Evolutionary conservation across 257 asterid genomes (phyloP), one percentile per base, ranked within the genome.

Genomic region (Forsythia suspensa): DNA sequence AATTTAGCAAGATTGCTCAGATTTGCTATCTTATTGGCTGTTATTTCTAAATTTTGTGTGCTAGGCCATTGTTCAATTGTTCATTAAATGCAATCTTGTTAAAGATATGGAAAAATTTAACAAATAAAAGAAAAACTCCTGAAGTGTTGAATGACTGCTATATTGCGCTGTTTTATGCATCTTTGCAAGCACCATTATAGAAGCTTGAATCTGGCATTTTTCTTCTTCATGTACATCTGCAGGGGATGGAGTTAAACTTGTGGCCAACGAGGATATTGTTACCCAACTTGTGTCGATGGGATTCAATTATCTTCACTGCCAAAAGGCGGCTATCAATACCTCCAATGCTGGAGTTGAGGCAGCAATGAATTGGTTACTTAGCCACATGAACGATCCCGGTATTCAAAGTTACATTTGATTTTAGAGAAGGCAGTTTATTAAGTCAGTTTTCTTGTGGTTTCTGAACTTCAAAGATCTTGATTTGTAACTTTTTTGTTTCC

Each of bases 381-480:
- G 82, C 87, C 97, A 95, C 87, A 88, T 91, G 98, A 83, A 79
- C 75, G 99, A 95, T 84, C 89, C 97, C 69, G 98, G 98, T 93
- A 89, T 69, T 77, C 76, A 61, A 67, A 38, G 3, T 82, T 66
- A 72, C 37, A 44, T 59, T 76, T 82, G 70, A 72, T 34, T 72
- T 76, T 74, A 79, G 57, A 42, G 59, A 74, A 57, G 39, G 46
- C 74, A 65, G 80, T 70, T 78, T 24, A 52, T 55, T 36, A 39
- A 76, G 59, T 36, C 38, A 43, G n/a, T 75, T 81, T 21, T 65
- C 68, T 44, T 73, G 43, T 51, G 15, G 12, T 73, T 74, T 73
- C 39, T 80, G 34, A 75, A 79, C 63, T 70, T 63, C 48, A 46
- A 40, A 34, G 82, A 39, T 52, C 34, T 80, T 80, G 71, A 66